Base-by-base conservation (phyloP, 2,329 filamentous ascomycete species). In the Calonectria leucothoes region DNA sequence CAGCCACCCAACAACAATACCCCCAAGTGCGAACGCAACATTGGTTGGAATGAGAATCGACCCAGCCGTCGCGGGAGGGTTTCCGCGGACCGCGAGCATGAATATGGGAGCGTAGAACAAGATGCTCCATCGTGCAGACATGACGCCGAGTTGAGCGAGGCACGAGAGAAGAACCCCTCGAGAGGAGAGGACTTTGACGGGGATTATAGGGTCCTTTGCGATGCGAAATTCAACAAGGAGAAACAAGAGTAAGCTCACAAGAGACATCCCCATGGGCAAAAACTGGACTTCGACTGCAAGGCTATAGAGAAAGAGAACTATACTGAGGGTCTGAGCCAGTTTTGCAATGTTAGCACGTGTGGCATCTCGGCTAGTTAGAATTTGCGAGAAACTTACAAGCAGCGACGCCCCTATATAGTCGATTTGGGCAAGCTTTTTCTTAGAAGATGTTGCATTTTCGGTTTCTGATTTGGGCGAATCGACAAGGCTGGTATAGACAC, bases 101-200 rank as follows among this genome's bases (percentile, higher is more conserved):
- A 95, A 96, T 52, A 95, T 91, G 0, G 95, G 95, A 0, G 93
- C 90, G 84, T 95, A 97, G 86, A 95, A 97, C 10, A 97, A 87
- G 2, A 97, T 89, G 8, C 89, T 89, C 95, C 94, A 97, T 71
- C 95, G 92, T 2, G 93, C 89, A 81, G 94, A 92, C 94, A 97
- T 96, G 82, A 95, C 90, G 25, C 93, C 92, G 0, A 96, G 88
- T 64, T 95, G 94, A 1, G 93, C 90, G 27, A 96, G 80, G 80
- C 94, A 96, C 1, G 93, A 93, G 27, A 96, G 84, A 4, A 96
- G 86, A 1, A 94, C 91, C 35, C 92, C 93, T 33, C 93, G 90
- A 14, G 93, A 94, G 66, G 88, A 89, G 33, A 97, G 89, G 2
- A 97, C 88, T 1, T 89, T 83, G 63, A 96, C 85, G 1, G 95